Base-by-base conservation (phyloP, 225 moss, liverwort and hornwort species). In the Physcomitrellopsis africana region DNA sequence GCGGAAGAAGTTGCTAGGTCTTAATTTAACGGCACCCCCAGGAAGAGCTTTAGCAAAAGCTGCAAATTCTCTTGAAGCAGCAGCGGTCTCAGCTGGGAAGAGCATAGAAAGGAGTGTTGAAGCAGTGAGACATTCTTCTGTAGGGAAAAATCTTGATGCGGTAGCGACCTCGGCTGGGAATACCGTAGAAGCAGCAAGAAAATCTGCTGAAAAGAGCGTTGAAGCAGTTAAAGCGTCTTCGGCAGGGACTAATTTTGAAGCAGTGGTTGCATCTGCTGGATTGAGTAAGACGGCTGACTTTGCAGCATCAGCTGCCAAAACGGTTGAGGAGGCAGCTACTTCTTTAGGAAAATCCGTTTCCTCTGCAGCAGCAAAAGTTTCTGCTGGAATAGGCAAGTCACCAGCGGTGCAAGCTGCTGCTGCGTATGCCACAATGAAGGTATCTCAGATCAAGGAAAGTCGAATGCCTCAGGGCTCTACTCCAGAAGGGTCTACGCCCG, bases 351-450 rank as follows among this genome's bases (percentile, higher is more conserved):
- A 81, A 68, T 59, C 70, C n/a, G n/a, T 77, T 18, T 13, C 73
- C 11, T 72, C 70, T 12, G 73, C 64, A 67, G 13, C 78, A 70
- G 23, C 61, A 0, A 73, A 65, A 26, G 67, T 51, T n/a, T 77
- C 70, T 1, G 9, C 18, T 12, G 73, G 80, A 8, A 12, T 84
- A 6, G 32, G 70, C 16, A 29, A 69, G 26, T 80, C 58, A 0
- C 44, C 78, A 72, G 19, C 59, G 55, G 84, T 79, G 0, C 70
- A 75, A 60, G 89, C 74, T 32, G 87, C 81, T 67, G 51, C 80
- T 11, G 82, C 86, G 11, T 90, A 90, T 58, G 63, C 77, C 69
- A 65, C 83, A 70, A 92, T 78, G 45, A 86, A 81, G 24, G 59
- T 37, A 1, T 53, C 75, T 11, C 69, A 75, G 72, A 48, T 71